Evolutionary conservation across 352 stramenopile genomes (phyloP).

Genomic region (Pythium monospermum): DNA sequence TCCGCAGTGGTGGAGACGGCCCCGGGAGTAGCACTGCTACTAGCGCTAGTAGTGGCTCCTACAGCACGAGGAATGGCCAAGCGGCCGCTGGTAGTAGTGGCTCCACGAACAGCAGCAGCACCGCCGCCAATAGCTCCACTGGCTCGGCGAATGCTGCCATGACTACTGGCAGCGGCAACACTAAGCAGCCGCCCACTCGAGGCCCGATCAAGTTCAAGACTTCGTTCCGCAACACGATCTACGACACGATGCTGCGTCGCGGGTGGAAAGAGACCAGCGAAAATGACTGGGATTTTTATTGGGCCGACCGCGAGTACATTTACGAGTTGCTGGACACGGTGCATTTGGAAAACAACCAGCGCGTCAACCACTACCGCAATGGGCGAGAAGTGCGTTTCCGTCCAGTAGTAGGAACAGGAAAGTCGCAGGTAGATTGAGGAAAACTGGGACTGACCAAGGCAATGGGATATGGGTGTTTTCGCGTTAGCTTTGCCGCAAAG

Average conservation of each 20-base stretch:
- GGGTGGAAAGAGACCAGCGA: conserved; percentile 89
- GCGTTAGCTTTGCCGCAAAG: conserved; percentile 86
- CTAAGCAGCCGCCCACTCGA: not conserved
- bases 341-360: conserved; percentile 75
- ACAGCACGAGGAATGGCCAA: no score
- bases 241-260: conserved; percentile 82
- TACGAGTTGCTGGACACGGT: conserved; percentile 89
- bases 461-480: not conserved
- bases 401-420: no score
- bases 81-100: no score
- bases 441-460: no score
- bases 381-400: conserved; percentile 77
- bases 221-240: conserved; percentile 91
- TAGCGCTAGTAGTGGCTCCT: not conserved
- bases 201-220: conserved; percentile 81
- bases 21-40: conserved; percentile 1
- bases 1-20: conserved; percentile 33
- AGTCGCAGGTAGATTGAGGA: no score
- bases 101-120: conserved; percentile 14
- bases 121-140: no score
- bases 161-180: conserved; percentile 1
- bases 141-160: no score
- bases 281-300: conserved; percentile 89
- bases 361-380: conserved; percentile 92
- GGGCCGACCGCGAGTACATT: conserved; percentile 87